Evolutionary conservation across 257 asterid genomes (phyloP).

Genomic region (Solanum ahanhuiri): DNA sequence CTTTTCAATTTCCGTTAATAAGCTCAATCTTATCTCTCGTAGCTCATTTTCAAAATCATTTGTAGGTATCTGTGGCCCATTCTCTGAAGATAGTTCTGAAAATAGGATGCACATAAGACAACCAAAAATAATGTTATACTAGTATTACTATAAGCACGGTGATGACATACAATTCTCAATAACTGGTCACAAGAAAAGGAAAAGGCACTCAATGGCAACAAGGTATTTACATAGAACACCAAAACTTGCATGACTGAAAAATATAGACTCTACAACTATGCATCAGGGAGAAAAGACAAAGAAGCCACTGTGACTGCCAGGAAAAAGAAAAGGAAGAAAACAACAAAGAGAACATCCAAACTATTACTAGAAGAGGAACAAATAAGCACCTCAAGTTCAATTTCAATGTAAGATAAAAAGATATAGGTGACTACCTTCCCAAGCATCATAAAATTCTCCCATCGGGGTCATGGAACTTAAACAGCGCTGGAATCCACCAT

Average conservation of each 20-base stretch:
- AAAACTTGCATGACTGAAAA: not conserved
- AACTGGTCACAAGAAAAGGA: not conserved
- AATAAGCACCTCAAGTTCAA: not conserved
- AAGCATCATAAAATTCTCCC: slow-evolving; percentile 91
- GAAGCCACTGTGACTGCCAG: not conserved
- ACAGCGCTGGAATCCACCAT: slow-evolving; percentile 31
- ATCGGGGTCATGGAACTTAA: slow-evolving; percentile 35
- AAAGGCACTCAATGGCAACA: not conserved
- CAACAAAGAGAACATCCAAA: not conserved
- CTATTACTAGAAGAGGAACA: not conserved
- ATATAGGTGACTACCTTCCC: slow-evolving; percentile 62
- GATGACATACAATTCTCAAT: not conserved
- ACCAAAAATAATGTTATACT: not conserved
- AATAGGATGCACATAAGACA: slow-evolving; percentile 16
- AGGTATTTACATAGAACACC: not conserved
- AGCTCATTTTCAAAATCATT: slow-evolving; percentile 64
- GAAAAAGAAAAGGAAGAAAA: not conserved
- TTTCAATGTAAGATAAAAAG: not conserved
- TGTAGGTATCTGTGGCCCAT: slow-evolving; percentile 29
- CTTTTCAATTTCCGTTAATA: slow-evolving; percentile 78
- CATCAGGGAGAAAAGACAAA: not conserved
- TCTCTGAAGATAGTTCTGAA: slow-evolving; percentile 76
- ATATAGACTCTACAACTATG: not conserved
- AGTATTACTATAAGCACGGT: not conserved
- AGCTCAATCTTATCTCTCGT: slow-evolving; percentile 54